phyloP scores from a whole-genome alignment of 2,329 filamentous ascomycete species.

The Xylariaceae sp. region DNA sequence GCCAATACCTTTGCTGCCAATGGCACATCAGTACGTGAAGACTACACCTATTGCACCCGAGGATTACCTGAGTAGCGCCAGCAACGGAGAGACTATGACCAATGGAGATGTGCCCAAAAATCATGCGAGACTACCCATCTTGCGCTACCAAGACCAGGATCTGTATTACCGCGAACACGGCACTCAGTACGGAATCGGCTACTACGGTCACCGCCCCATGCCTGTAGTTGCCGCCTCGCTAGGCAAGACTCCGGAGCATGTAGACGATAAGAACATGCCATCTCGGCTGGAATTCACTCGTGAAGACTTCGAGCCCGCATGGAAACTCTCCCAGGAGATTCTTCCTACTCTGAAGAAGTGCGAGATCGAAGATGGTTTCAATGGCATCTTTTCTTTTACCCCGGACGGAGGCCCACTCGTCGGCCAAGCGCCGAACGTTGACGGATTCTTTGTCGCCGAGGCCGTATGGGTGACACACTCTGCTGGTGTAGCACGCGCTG shows the following conservation, averaged over 20 bases:
- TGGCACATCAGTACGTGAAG: constrained; percentile 19
- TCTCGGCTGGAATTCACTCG: constrained; percentile 14
- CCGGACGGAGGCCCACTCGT: constrained; percentile 15
- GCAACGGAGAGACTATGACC: constrained; percentile 4
- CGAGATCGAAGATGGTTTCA: constrained; percentile 16
- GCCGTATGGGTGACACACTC: constrained; percentile 20
- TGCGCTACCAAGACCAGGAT: constrained; percentile 18
- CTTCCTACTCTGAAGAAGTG: constrained; percentile 13
- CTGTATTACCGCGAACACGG: constrained; percentile 19
- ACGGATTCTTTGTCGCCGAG: constrained; percentile 19
- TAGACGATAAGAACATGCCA: constrained; percentile 16
- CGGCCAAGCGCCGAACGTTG: constrained; percentile 15
- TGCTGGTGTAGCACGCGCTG: constrained; percentile 15
- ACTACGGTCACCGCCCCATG: constrained; percentile 18
- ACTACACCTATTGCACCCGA: constrained; percentile 9
- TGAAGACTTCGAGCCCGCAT: constrained; percentile 15
- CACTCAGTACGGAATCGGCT: constrained; percentile 15
- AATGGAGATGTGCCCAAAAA: constrained; percentile 8
- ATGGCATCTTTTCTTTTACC: constrained; percentile 18
- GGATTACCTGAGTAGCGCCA: neutral
- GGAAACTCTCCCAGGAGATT: constrained; percentile 17
- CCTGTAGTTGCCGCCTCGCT: constrained; percentile 10
- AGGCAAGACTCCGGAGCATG: constrained; percentile 10
- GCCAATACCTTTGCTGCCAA: constrained; percentile 15
- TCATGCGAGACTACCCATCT: constrained; percentile 12